Conservation (phyloP, 2,329 filamentous ascomycete genomes). For the Claviceps humidiphila region DNA sequence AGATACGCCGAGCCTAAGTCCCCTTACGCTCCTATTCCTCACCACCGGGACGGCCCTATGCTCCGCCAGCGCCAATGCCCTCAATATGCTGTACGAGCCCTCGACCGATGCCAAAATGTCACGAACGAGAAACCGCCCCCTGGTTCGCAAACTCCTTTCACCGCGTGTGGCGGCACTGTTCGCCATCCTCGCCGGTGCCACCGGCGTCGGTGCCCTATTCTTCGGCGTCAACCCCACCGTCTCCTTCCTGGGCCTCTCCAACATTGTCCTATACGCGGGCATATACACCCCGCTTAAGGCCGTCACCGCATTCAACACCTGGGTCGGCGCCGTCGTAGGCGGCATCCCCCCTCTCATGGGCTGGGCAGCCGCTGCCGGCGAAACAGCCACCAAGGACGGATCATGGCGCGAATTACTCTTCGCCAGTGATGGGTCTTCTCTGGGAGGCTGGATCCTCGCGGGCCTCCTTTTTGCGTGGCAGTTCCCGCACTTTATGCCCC, state of each 20-base stretch:
- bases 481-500: conserved; percentile 93
- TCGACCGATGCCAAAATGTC: conserved; percentile 85
- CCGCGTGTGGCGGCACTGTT: conserved; percentile 62
- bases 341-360: conserved; percentile 95
- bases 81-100: conserved; percentile 96
- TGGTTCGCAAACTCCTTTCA: conserved; percentile 70
- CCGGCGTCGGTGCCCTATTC: conserved; percentile 63
- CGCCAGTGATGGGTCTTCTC: conserved; percentile 42
- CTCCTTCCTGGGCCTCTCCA: conserved; percentile 68
- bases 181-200: conserved; percentile 55
- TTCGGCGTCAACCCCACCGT: conserved; percentile 91
- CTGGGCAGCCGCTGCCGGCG: conserved; percentile 88
- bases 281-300: conserved; percentile 89
- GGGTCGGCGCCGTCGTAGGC: conserved; percentile 85
- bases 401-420: conserved; percentile 70
- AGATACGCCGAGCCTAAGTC: conserved; percentile 69
- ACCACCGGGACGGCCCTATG: conserved; percentile 80
- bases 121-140: conserved; percentile 78
- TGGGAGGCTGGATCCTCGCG: conserved; percentile 82
- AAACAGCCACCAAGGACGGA: conserved; percentile 63
- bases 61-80: conserved; percentile 79
- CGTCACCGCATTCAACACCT: conserved; percentile 77
- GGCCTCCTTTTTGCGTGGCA: conserved; percentile 87
- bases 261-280: conserved; percentile 82
- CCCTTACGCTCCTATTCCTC: conserved; percentile 83